Evolutionary conservation across 2,329 filamentous ascomycete species (phyloP).

Genomic region (Paramyrothecium roridum): DNA sequence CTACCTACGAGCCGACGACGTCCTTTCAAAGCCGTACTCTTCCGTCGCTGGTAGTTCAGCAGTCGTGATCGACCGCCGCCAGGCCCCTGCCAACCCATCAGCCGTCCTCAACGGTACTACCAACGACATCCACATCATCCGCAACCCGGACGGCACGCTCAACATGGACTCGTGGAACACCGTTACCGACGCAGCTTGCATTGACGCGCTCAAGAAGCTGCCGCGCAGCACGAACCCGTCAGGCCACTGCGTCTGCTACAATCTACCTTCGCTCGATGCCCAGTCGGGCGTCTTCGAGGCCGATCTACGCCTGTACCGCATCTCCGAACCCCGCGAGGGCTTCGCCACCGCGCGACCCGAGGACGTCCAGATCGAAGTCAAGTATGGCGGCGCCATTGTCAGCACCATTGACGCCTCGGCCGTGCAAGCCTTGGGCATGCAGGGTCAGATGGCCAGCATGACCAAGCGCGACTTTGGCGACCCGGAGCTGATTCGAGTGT

Average conservation of each 20-base stretch:
- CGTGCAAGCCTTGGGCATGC: slow-evolving; percentile 19
- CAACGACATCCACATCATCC: slow-evolving; percentile 21
- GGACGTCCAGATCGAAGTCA: slow-evolving; percentile 52
- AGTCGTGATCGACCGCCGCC: background rate
- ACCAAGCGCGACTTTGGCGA: slow-evolving; percentile 14
- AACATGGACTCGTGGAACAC: slow-evolving; percentile 56
- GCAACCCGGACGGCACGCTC: slow-evolving; percentile 40
- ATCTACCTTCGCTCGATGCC: slow-evolving; percentile 68
- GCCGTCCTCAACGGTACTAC: slow-evolving; percentile 10
- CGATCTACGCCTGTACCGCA: slow-evolving; percentile 71
- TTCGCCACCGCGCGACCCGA: slow-evolving; percentile 50
- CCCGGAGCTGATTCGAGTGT: slow-evolving; percentile 54
- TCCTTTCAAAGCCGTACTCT: background rate
- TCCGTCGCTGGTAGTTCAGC: background rate
- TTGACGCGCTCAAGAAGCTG: slow-evolving; percentile 50
- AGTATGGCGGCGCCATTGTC: slow-evolving; percentile 48
- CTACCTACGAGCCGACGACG: background rate
- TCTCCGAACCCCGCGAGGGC: slow-evolving; percentile 54
- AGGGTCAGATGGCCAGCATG: slow-evolving; percentile 11
- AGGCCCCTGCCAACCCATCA: slow-evolving; percentile 4
- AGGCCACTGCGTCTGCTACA: slow-evolving; percentile 80
- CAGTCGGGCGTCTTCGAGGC: slow-evolving; percentile 69
- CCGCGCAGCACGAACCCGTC: slow-evolving; percentile 66
- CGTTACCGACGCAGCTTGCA: slow-evolving; percentile 57
- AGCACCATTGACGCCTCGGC: slow-evolving; percentile 21